Percentiles rank a stretch among this genome's conserved stretches.
Conservation (phyloP, 169 alveolate species). For the Besnoitia besnoiti region DNA sequence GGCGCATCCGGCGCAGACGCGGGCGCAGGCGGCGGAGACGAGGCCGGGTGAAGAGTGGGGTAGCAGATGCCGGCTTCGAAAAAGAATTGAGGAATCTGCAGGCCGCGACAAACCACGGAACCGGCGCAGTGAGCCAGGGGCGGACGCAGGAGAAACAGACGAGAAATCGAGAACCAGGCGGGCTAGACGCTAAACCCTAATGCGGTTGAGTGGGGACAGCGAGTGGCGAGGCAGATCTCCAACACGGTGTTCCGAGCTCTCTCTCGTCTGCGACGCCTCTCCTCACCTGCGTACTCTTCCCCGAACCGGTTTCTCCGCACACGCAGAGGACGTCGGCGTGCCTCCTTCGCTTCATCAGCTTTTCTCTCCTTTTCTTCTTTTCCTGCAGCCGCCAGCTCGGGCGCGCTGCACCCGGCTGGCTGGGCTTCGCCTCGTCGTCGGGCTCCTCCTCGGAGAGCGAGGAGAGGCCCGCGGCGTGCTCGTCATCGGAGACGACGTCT, state of each 20-base stretch:
- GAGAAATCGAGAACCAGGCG: not conserved
- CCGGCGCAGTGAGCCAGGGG: not conserved
- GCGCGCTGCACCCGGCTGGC: not conserved
- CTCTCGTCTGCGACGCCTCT: too few relatives aligned
- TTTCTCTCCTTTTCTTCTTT: constrained; percentile 69
- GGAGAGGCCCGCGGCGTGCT: not conserved
- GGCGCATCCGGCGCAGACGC: constrained; percentile 17
- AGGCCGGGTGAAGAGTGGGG: constrained; percentile 41
- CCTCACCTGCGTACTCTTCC: constrained; percentile 90
- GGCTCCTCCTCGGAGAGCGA: not conserved
- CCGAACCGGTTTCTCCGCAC: constrained; percentile 95
- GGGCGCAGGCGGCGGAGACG: constrained; percentile 41
- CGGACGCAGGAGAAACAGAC: not conserved
- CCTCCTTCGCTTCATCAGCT: constrained; percentile 79
- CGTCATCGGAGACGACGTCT: not conserved
- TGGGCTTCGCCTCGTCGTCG: not conserved
- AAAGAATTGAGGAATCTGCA: constrained; percentile 90
- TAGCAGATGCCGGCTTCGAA: constrained; percentile 91
- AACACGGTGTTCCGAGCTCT: too few relatives aligned
- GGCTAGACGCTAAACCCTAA: not conserved
- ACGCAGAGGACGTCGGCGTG: constrained; percentile 88
- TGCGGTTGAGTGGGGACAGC: too few relatives aligned
- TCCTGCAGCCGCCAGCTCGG: not conserved
- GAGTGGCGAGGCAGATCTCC: too few relatives aligned
- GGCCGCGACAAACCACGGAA: not conserved